Evolutionary conservation across 179 eudicot species (phyloP).

Genomic region (Actinidia polygama): DNA sequence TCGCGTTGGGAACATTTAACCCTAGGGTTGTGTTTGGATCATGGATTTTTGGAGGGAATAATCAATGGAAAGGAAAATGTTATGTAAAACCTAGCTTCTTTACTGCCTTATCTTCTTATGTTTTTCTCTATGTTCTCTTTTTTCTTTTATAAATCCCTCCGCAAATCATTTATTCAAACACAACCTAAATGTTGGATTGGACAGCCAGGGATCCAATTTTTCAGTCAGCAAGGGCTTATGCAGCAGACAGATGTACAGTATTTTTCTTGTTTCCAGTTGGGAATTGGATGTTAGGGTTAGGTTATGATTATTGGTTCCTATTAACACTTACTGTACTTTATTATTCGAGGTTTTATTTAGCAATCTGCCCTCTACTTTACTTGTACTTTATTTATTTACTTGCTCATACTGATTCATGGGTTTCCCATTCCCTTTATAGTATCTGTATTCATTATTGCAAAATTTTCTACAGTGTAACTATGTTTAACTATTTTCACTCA

Average conservation of each 20-base stretch:
- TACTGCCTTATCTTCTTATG: too few species aligned
- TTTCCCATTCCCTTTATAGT: neutral
- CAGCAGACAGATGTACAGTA: conserved; percentile 30
- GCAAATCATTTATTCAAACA: too few species aligned
- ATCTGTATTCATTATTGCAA: conserved; percentile 7
- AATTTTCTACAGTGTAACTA: neutral
- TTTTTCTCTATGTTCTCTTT: too few species aligned
- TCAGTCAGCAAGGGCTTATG: neutral
- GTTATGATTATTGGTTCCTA: neutral
- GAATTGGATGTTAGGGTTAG: conserved; percentile 17
- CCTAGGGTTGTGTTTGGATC: too few species aligned
- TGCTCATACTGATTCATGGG: conserved; percentile 4
- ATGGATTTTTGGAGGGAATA: too few species aligned
- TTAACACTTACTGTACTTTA: conserved; percentile 7
- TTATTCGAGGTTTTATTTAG: conserved; percentile 14
- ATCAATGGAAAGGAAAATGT: too few species aligned
- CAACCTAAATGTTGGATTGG: neutral
- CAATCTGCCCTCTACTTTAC: neutral
- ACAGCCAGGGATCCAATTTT: conserved; percentile 10
- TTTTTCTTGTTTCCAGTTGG: conserved; percentile 22
- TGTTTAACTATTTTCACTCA: too few species aligned
- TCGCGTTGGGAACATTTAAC: neutral
- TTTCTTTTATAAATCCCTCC: too few species aligned
- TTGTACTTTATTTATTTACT: neutral
- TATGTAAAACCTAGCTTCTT: too few species aligned